Evolutionary conservation across 805 yeast species (phyloP).

Genomic region (Yarrowia bubula): DNA sequence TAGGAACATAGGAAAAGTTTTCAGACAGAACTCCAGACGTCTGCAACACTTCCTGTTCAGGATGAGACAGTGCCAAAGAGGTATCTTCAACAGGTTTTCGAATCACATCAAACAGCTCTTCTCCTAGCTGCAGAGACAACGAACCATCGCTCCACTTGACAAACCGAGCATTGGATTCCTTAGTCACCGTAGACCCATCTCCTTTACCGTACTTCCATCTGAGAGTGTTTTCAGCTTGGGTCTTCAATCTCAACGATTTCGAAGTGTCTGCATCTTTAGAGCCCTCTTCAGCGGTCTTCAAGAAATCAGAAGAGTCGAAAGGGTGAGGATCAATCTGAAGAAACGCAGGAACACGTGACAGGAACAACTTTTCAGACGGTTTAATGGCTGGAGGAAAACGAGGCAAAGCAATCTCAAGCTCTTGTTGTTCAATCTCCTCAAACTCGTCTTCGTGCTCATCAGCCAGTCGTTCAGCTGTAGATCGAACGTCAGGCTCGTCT

Average conservation of each 20-base stretch:
- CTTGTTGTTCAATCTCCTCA: conserved; percentile 35
- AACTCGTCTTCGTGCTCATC: conserved; percentile 32
- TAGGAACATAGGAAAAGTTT: conserved; percentile 75
- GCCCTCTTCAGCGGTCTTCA: conserved; percentile 46
- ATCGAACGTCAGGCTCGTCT: conserved; percentile 23
- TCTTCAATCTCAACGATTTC: conserved; percentile 42
- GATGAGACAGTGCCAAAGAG: conserved; percentile 67
- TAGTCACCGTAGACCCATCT: conserved; percentile 57
- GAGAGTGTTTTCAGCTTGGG: conserved; percentile 77
- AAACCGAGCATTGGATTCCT: conserved; percentile 85
- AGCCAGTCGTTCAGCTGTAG: conserved; percentile 13
- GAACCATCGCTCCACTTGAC: conserved; percentile 95
- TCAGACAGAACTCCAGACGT: conserved; percentile 64
- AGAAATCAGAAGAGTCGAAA: conserved; percentile 71
- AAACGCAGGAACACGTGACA: conserved; percentile 76
- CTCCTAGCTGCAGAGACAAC: conserved; percentile 78
- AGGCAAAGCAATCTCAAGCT: conserved; percentile 40
- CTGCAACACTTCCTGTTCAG: conserved; percentile 67
- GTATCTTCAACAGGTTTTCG: conserved; percentile 63
- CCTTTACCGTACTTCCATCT: conserved; percentile 90
- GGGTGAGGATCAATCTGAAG: conserved; percentile 80
- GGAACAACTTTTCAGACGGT: conserved; percentile 41
- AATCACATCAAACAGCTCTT: conserved; percentile 77
- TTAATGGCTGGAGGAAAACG: conserved; percentile 37
- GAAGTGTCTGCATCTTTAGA: conserved; percentile 42